Base-by-base conservation (phyloP, 345 rosid species). In the Noccaea caerulescens region DNA sequence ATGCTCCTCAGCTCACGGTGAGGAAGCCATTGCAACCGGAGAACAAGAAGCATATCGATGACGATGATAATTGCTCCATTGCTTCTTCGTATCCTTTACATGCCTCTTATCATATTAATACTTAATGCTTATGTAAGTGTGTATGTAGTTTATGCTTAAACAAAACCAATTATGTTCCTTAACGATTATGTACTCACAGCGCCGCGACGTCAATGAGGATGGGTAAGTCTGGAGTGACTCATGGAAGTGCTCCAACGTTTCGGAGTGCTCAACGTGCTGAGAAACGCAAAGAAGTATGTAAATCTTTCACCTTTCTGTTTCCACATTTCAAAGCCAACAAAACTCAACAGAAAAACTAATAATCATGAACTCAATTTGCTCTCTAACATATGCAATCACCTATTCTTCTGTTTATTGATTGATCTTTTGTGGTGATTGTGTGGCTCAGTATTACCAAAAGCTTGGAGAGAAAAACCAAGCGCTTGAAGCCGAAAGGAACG, bases 211-310 rank as follows among this genome's bases (percentile, higher is more conserved):
- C 98, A 25, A 76, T 81, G 58, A 80, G 97, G 62, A 83, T 87
- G 18, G 69, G 74, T 52, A 88, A 80, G 81, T 80, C 87, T 39
- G 84, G 76, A 80, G 81, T 87, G 59, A 92, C 98, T n/a, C 63
- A 87, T 58, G 99, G 94, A 67, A 68, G 84, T 34, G 98, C 99
- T 79, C 99, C 99, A 1, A 80, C 88, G n/a, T 95, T 95, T 77
- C 85, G 68, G 77, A 84, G 89, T 62, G 65, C 81, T 47, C 84
- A 83, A 47, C 98, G 99, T 41, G 96, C 96, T 13, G 96, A 87
- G 75, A 92, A 86, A 81, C 90, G 99, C 38, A 95, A 11, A 74
- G 98, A 95, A 94, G 99, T 92, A 60, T 43, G 27, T 25, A 14
- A 23, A 60, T 36, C 14, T 16, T 52, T 33, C 13, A 53, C 47